Base-by-base conservation (phyloP, 192 early-diverging fungal genomes). In the Thamnidium elegans region DNA sequence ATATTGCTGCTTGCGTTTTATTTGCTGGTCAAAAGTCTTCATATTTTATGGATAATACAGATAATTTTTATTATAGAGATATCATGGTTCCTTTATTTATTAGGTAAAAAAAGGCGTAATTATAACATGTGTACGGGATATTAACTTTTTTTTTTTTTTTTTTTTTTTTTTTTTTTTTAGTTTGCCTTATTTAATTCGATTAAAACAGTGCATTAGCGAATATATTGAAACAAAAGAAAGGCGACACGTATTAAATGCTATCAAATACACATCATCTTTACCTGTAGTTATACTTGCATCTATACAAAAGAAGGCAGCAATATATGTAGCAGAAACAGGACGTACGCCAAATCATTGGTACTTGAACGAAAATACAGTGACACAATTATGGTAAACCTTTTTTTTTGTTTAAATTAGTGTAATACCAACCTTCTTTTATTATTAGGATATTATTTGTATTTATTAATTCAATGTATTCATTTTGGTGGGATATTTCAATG, bases 401-500 rank as follows among this genome's bases (percentile, higher is more conserved):
- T 26, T 26, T 26, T 26, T 26, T 26, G 26, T 26, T 26, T 26
- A 26, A 26, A 26, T 26, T 26, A 26, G 26, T 26, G 26, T 26
- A 26, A 26, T 26, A 26, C 26, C 26, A 26, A 26, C 26, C 26
- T 26, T 26, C 26, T 26, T 26, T 26, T 26, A 26, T 26, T 54
- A 13, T n/a, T 71, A 85, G 83, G 84, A 66, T 85, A 14, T 61
- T 81, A 36, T 79, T 79, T 21, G 87, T 90, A 1, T 78, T 88
- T 23, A 73, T 97, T 58, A 97, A 98, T 76, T 94, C 96, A 32
- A 78, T 94, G 14, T 98, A 90, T 75, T 95, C 92, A 5, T 87
- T 95, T 46, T 96, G 95, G 74, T 99, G 96, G 97, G 96, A 98
- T 79, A 81, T 97, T 30, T 84, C 81, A 15, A 87, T 93, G 70